These are phyloP conservation scores for Microdochium nivale DNA, from an alignment of 2,329 filamentous ascomycete genomes.

Conservation along the genomic window DNA sequence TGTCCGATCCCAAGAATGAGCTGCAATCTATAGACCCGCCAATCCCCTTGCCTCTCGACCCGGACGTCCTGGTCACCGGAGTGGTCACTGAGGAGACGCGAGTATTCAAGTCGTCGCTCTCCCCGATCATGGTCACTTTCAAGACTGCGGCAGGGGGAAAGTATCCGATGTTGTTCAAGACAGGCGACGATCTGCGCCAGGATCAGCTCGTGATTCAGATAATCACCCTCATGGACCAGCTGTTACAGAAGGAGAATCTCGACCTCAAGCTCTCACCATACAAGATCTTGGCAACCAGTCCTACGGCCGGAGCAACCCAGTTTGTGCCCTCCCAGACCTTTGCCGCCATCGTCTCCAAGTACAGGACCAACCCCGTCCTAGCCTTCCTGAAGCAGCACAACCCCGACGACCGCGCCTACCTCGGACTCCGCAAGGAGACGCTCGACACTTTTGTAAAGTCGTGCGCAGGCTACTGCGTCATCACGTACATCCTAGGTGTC, in stretches of 20 bases:
- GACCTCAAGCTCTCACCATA: conserved; percentile 94
- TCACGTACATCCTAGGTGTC: conserved; percentile 94
- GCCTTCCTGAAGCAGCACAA: conserved; percentile 85
- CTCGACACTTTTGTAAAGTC: conserved; percentile 95
- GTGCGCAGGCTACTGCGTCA: conserved; percentile 95
- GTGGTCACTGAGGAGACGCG: conserved; percentile 76
- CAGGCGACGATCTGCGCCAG: conserved; percentile 90
- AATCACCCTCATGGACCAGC: conserved; percentile 94
- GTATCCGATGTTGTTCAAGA: conserved; percentile 95
- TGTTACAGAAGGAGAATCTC: conserved; percentile 90
- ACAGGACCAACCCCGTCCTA: conserved; percentile 64
- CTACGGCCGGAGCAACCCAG: conserved; percentile 82
- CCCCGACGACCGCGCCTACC: conserved; percentile 70
- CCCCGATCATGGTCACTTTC: conserved; percentile 85
- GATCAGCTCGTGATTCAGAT: conserved; percentile 96
- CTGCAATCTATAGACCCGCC: conserved; percentile 76
- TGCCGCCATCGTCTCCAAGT: conserved; percentile 74
- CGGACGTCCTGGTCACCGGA: conserved; percentile 68
- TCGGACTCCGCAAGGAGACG: conserved; percentile 83
- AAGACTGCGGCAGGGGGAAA: conserved; percentile 67
- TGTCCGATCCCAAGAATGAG: conserved; percentile 87
- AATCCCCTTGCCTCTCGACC: conserved; percentile 81
- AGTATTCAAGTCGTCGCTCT: conserved; percentile 93
- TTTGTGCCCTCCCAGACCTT: conserved; percentile 84
- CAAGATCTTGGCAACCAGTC: conserved; percentile 88